These are phyloP conservation scores for Phialophora chinensis DNA, from an alignment of 2,329 filamentous ascomycete genomes.

Conservation along the genomic window DNA sequence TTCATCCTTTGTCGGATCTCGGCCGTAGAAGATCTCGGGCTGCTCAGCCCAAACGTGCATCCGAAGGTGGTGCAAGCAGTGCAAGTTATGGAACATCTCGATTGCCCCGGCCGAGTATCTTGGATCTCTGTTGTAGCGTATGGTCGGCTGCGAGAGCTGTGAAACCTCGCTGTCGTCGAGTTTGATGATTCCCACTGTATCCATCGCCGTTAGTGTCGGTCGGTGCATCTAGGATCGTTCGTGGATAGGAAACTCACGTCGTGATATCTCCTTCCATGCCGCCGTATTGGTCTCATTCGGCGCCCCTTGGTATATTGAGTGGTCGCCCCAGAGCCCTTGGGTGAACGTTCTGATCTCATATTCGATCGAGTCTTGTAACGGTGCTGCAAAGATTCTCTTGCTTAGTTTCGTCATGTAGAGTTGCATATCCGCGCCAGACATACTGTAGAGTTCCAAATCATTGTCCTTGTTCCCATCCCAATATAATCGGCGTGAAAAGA, in stretches of 20 bases:
- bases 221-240: background rate
- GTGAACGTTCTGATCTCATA: background rate
- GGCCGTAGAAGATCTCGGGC: background rate
- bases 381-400: background rate
- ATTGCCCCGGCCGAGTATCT: background rate
- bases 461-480: background rate
- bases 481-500: background rate
- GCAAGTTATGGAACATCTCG: background rate
- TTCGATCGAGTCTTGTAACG: background rate
- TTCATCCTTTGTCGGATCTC: background rate
- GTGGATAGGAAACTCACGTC: background rate
- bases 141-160: background rate
- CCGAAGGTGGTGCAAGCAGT: background rate
- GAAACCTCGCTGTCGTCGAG: background rate
- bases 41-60: background rate
- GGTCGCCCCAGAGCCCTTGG: background rate
- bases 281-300: background rate
- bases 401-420: background rate
- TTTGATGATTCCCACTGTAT: background rate
- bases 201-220: background rate
- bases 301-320: conserved; percentile 1
- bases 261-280: background rate
- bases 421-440: background rate
- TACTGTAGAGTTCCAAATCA: background rate
- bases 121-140: background rate